Evolutionary conservation across 1,284 basidiomycete genomes (phyloP), one percentile per base, ranked within the genome.

Genomic region (Neolentinus lepideus): DNA sequence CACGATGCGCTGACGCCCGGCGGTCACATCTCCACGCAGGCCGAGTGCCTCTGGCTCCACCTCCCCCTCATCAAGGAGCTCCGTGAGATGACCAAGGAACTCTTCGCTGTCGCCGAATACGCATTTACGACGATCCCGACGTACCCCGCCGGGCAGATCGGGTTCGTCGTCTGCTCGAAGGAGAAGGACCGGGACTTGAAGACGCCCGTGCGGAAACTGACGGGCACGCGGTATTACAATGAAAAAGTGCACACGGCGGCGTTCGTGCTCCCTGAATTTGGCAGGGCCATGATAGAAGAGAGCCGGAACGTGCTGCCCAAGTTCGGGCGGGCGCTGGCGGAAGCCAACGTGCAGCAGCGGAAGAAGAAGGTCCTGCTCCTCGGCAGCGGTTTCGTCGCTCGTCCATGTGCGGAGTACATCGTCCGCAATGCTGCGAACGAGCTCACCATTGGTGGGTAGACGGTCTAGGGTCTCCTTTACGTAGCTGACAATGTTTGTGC

Each of bases 71-170:
- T 99, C 74, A 76, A 82, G 60, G 80, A 89, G 60, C 82, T 98
- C 57, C 81, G 84, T 61, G 73, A 78, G 61, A 90, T 85, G 67
- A 91, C 90, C 53, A 79, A 81, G 61, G 76, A 78, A 57, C 76
- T 98, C 60, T 99, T 98, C 80, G 80, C 89, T 53, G 84, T 86
- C 29, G 82, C 87, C 51, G 90, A 95, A 68, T 99, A 98, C 70
- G 96, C 94, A 14, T 98, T 83, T 75, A 97, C 94, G 61, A 97
- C 94, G 52, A 97, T 99, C 66, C 97, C 97, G 1, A 98, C 96
- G 19, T 96, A 99, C 74, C 97, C 97, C 22, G 90, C 91, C 31
- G 96, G 97, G 46, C 94, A 97, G 70, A 99, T 99, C 66, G 96
- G 97, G 26, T 97, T 97, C 75, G 82, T 97, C 62, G 79, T 99